Conservation (phyloP, 2,329 filamentous ascomycete genomes). For the Stagonosporopsis tanaceti region DNA sequence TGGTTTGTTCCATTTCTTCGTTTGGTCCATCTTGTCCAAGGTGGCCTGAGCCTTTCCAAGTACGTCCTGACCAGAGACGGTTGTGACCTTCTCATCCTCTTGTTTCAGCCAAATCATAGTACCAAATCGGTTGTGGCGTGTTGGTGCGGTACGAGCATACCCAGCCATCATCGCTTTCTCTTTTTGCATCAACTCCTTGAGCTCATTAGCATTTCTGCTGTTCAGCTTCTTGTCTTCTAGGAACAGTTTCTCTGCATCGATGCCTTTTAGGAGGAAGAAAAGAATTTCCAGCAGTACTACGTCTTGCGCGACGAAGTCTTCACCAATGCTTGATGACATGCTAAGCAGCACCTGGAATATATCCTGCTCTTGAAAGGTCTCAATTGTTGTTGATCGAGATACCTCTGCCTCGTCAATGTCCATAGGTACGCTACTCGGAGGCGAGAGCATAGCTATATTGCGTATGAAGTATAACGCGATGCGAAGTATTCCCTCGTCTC, state of each 20-base stretch:
- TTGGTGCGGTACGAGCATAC: conserved; percentile 79
- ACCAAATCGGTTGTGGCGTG: conserved; percentile 91
- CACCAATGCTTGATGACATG: conserved; percentile 88
- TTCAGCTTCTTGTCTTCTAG: conserved; percentile 78
- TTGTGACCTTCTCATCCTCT: conserved; percentile 82
- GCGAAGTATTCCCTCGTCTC: conserved; percentile 93
- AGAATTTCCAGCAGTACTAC: conserved; percentile 89
- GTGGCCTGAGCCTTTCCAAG: conserved; percentile 76
- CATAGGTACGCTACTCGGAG: conserved; percentile 73
- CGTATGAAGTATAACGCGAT: conserved; percentile 87
- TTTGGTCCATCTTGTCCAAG: conserved; percentile 87
- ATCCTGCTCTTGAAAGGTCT: conserved; percentile 89
- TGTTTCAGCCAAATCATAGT: conserved; percentile 97
- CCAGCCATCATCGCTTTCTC: conserved; percentile 84
- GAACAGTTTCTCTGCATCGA: conserved; percentile 84
- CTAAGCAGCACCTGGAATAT: conserved; percentile 86
- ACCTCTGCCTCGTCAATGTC: conserved; percentile 92
- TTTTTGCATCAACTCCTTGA: conserved; percentile 77
- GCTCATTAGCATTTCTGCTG: conserved; percentile 74
- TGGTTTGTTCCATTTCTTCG: conserved; percentile 89
- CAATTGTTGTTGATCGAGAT: conserved; percentile 85
- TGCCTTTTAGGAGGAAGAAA: conserved; percentile 90
- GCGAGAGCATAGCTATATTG: conserved; percentile 85
- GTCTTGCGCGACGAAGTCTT: conserved; percentile 91
- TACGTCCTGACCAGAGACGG: conserved; percentile 87